phyloP scores from a whole-genome alignment of 192 early-diverging fungal genomes.

The Umbelopsis vinacea region DNA sequence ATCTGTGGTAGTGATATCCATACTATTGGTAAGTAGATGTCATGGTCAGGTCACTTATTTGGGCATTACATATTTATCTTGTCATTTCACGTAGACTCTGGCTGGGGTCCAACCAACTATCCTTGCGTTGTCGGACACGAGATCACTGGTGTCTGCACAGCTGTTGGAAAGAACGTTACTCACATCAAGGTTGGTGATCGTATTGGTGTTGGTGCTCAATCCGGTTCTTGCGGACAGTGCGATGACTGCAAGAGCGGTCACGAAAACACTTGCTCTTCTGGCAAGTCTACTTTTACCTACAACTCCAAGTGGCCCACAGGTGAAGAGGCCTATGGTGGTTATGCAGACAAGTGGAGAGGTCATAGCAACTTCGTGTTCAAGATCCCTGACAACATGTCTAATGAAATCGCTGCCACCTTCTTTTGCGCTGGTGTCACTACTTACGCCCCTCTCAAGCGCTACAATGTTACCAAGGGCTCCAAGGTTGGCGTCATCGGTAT shows the following conservation, averaged over 20 bases:
- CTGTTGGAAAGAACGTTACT: slow-evolving; percentile 44
- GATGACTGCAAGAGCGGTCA: slow-evolving; percentile 44
- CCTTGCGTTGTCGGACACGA: slow-evolving; percentile 60
- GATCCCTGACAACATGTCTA: slow-evolving; percentile 56
- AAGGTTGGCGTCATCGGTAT: slow-evolving; percentile 68
- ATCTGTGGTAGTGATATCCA: slow-evolving; percentile 83
- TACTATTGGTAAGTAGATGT: slow-evolving; percentile 45
- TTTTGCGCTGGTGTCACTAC: slow-evolving; percentile 83
- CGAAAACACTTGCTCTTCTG: slow-evolving; percentile 50
- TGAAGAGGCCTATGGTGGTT: slow-evolving; percentile 52
- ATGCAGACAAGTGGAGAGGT: slow-evolving; percentile 57
- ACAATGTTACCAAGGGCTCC: slow-evolving; percentile 46
- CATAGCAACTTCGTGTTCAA: slow-evolving; percentile 66
- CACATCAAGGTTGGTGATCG: slow-evolving; percentile 51
- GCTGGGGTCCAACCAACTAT: slow-evolving; percentile 33
- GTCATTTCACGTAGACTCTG: neutral
- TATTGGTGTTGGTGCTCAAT: slow-evolving; percentile 66
- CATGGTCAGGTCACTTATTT: slow-evolving; percentile 37
- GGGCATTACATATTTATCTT: neutral
- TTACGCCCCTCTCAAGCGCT: slow-evolving; percentile 54
- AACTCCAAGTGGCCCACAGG: slow-evolving; percentile 47
- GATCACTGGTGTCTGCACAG: slow-evolving; percentile 51
- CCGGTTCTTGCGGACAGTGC: slow-evolving; percentile 57
- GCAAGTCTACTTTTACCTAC: slow-evolving; percentile 50
- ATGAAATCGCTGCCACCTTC: slow-evolving; percentile 69